phyloP scores from a whole-genome alignment of 345 rosid genomes.

The Isatis tinctoria region DNA sequence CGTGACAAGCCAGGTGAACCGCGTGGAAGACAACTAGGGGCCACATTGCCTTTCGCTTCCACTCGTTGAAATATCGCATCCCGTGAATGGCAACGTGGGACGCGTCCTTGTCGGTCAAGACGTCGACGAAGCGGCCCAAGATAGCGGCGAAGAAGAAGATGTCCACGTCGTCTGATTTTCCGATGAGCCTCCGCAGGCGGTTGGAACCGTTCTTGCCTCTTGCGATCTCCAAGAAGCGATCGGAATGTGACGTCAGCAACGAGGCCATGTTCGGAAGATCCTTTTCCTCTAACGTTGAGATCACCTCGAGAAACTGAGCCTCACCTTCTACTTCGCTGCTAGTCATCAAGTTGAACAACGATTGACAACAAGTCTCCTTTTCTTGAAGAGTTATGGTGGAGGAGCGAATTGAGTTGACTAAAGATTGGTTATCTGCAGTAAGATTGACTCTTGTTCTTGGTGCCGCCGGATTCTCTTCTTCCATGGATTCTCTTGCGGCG shows the following conservation, averaged over 20 bases:
- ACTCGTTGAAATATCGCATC: neutral
- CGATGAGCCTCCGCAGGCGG: neutral
- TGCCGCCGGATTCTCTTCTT: too few species aligned
- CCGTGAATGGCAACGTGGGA: neutral
- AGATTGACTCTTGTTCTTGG: neutral
- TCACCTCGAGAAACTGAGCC: neutral
- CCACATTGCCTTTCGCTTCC: neutral
- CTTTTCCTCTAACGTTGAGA: neutral
- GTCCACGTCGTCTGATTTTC: constrained; percentile 6
- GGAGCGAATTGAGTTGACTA: neutral
- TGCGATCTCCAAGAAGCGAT: neutral
- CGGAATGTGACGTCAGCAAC: neutral
- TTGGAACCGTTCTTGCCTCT: neutral
- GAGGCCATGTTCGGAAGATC: neutral
- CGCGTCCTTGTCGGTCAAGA: constrained; percentile 4
- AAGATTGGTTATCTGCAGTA: neutral
- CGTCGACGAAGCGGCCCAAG: neutral
- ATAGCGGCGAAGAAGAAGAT: neutral
- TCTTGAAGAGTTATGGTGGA: neutral
- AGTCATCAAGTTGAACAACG: constrained; percentile 2
- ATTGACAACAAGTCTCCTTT: neutral
- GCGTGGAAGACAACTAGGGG: neutral
- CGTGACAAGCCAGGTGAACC: neutral
- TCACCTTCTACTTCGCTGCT: neutral
- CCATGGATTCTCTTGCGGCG: too few species aligned